Conservation (phyloP, 2,329 filamentous ascomycete genomes). For the Trichoderma harzianum region DNA sequence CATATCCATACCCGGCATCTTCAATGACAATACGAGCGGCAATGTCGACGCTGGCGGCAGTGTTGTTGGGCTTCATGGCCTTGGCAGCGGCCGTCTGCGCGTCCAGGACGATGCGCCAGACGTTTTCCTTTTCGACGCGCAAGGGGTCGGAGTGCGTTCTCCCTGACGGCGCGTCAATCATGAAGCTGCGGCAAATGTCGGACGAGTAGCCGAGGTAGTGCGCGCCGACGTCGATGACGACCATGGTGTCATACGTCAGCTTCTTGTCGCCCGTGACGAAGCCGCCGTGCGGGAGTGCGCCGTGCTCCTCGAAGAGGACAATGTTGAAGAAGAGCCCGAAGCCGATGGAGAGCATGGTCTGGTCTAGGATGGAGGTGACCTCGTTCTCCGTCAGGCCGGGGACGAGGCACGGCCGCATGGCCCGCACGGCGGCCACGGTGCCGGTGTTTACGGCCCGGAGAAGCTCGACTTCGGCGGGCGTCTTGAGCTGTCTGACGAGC, state of each 20-base stretch:
- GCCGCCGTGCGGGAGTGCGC: conserved; percentile 52
- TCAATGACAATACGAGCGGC: conserved; percentile 57
- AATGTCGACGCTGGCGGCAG: conserved; percentile 58
- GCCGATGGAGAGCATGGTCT: conserved; percentile 50
- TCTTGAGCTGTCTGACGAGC: conserved; percentile 57
- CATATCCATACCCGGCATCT: conserved; percentile 40
- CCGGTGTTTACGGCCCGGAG: conserved; percentile 61
- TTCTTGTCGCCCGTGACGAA: conserved; percentile 40
- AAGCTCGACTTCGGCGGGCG: conserved; percentile 52
- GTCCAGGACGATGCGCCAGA: conserved; percentile 61
- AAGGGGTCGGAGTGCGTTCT: conserved; percentile 24
- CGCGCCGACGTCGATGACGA: conserved; percentile 60
- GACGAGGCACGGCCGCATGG: conserved; percentile 54
- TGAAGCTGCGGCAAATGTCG: conserved; percentile 62
- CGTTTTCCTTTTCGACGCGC: conserved; percentile 49
- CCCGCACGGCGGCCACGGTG: conserved; percentile 57
- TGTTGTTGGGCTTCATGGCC: conserved; percentile 49
- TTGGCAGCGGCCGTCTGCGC: conserved; percentile 55
- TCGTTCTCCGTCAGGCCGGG: conserved; percentile 56
- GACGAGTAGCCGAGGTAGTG: conserved; percentile 62
- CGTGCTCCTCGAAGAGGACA: conserved; percentile 59
- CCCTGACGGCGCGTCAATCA: conserved; percentile 38
- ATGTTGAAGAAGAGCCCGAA: conserved; percentile 56
- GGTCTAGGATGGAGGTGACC: conserved; percentile 53
- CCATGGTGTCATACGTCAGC: conserved; percentile 10